Base-by-base conservation (phyloP, 2,329 filamentous ascomycete species). In the Colletotrichum spaethianum region DNA sequence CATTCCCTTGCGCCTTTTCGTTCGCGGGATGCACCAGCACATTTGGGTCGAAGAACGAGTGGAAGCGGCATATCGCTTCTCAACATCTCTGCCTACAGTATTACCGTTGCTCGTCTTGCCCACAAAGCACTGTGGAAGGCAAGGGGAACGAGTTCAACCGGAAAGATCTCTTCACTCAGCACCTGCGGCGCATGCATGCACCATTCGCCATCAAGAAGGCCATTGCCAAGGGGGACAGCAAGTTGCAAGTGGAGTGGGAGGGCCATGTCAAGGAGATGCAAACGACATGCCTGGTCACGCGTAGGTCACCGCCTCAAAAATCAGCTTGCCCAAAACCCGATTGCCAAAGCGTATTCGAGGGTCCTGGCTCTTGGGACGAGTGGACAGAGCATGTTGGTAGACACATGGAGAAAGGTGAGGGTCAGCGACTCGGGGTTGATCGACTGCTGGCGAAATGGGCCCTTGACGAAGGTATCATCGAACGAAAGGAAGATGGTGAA, bases 11-110 rank as follows among this genome's bases (percentile, higher is more conserved):
- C 79, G 93, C 94, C 3, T 96, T 98, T 79, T 91, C 92, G 0
- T 92, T 92, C 77, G 97, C 96, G 50, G 94, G 93, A 23, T 99
- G 96, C 80, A 84, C 83, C 0, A 95, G 94, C 76, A 94, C 91
- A 0, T 98, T 98, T 80, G 92, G 92, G 1, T 96, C 94, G 20
- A 98, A 98, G 83, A 98, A 98, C 78, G 96, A 98, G 81, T 99
- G 96, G 96, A 98, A 98, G 82, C 90, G 96, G 4, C 96, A 99
- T 79, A 94, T 98, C 79, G 89, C 91, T 20, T 97, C 94, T 0
- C 94, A 98, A 76, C 96, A 99, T 82, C 88, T 99, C 28, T 92
- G 90, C 75, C 79, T 92, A 23, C 88, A 88, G 60, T 92, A 88
- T 75, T 92, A 92, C 76, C 87, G 90, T 26, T 92, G 90, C 74